Percentiles rank a stretch among this genome's conserved stretches.
phyloP scores from a whole-genome alignment of 1,139 yeast species.

The Waltiozyma sp. region DNA sequence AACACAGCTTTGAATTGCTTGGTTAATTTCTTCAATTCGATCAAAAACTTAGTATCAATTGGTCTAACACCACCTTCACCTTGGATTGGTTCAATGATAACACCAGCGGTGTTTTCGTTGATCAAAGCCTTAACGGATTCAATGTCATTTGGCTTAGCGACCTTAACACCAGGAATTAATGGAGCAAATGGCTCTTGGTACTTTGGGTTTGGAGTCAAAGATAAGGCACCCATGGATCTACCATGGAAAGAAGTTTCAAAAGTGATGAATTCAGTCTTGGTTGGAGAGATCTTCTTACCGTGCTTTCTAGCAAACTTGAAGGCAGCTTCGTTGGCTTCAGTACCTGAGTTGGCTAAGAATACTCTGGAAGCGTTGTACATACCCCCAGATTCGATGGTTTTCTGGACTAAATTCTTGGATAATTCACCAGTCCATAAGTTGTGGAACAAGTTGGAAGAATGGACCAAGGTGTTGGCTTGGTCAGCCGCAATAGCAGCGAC shows the following conservation, averaged over 20 bases:
- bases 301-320: constrained; percentile 86
- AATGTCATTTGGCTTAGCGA: constrained; percentile 42
- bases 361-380: constrained; percentile 73
- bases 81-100: constrained; percentile 91
- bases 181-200: constrained; percentile 89
- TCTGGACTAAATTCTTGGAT: constrained; percentile 56
- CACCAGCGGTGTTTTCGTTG: constrained; percentile 74
- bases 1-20: constrained; percentile 59
- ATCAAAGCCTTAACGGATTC: constrained; percentile 48
- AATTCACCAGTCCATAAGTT: constrained; percentile 78
- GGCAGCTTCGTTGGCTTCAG: constrained; percentile 98
- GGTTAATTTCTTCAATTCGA: constrained; percentile 58
- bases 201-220: constrained; percentile 86
- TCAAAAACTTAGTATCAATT: constrained; percentile 51
- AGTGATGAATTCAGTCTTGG: constrained; percentile 70
- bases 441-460: constrained; percentile 77
- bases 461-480: constrained; percentile 67
- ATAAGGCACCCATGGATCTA: constrained; percentile 83
- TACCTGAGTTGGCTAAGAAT: constrained; percentile 87
- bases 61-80: constrained; percentile 94
- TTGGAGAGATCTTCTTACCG: constrained; percentile 45
- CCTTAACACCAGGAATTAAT: constrained; percentile 71
- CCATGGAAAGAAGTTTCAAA: constrained; percentile 91
- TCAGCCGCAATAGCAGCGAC: constrained; percentile 58
- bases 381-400: constrained; percentile 63